A percentile compares a stretch with the other conserved stretches of the same genome.
Conservation (phyloP, 2,329 filamentous ascomycete species). For the Biscogniauxia marginata region DNA sequence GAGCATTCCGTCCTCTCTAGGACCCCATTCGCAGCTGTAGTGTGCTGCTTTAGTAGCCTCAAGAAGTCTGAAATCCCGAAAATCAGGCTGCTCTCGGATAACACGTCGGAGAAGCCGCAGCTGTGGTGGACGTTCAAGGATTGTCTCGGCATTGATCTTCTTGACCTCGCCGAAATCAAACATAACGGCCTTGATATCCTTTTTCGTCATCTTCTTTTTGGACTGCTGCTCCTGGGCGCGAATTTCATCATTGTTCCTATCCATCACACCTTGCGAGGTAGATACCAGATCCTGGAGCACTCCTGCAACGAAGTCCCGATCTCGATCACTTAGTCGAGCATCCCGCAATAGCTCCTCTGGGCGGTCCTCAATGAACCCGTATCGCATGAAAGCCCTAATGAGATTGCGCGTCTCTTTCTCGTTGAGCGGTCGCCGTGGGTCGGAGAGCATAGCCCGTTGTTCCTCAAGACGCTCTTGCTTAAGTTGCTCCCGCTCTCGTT, state of each 20-base stretch:
- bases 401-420: constrained; percentile 94
- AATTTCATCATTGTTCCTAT: constrained; percentile 67
- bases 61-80: constrained; percentile 77
- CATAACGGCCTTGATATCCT: constrained; percentile 94
- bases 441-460: constrained; percentile 68
- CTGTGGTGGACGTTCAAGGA: constrained; percentile 86
- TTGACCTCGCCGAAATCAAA: constrained; percentile 94
- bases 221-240: constrained; percentile 78
- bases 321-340: constrained; percentile 78
- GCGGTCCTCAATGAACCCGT: constrained; percentile 85
- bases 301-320: constrained; percentile 73
- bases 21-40: constrained; percentile 90
- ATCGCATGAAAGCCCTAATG: constrained; percentile 86
- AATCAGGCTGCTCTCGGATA: constrained; percentile 65
- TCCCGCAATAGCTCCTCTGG: constrained; percentile 84
- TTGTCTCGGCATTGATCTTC: constrained; percentile 92
- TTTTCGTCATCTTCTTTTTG: constrained; percentile 86
- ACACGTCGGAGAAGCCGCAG: constrained; percentile 80
- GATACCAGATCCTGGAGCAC: constrained; percentile 74
- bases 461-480: constrained; percentile 75
- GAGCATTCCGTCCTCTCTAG: constrained; percentile 94
- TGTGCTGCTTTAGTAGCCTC: constrained; percentile 91
- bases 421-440: constrained; percentile 85
- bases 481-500: constrained; percentile 62
- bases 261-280: constrained; percentile 57